phyloP scores from a whole-genome alignment of 1,284 basidiomycete genomes.

The Schizopora paradoxa region DNA sequence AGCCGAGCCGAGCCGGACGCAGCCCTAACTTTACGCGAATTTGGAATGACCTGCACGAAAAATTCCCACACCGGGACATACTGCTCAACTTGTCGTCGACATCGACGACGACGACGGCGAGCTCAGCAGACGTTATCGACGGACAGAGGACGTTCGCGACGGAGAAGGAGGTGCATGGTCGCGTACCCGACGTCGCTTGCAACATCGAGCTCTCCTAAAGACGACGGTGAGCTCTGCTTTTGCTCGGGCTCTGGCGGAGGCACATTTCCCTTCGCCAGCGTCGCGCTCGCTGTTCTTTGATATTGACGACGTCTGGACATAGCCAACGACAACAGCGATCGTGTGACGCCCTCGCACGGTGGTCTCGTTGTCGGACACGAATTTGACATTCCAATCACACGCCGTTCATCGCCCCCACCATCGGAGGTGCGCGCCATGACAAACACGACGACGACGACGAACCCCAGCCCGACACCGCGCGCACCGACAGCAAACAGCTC shows the following conservation, averaged over 20 bases:
- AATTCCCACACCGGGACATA: not conserved
- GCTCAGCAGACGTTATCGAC: not conserved
- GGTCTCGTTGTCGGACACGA: conserved; percentile 2
- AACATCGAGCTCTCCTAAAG: not conserved
- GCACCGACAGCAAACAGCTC: conserved; percentile 10
- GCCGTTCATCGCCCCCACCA: too few species aligned
- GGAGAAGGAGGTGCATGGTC: not conserved
- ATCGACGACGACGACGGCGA: not conserved
- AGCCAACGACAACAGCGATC: too few species aligned
- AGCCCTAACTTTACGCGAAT: not conserved
- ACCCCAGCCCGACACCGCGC: conserved; percentile 8
- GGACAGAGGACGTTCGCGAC: not conserved
- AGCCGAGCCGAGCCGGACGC: not conserved
- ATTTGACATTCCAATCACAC: conserved; percentile 4
- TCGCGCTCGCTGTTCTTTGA: too few species aligned
- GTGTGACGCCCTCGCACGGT: conserved; percentile 4
- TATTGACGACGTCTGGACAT: too few species aligned
- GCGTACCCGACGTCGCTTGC: conserved; percentile 4
- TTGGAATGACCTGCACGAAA: not conserved
- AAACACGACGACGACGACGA: too few species aligned
- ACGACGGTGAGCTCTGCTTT: not conserved
- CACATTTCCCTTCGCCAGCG: not conserved
- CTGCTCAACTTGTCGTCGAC: not conserved
- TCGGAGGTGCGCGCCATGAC: too few species aligned
- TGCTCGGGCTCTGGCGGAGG: not conserved